Percentiles rank a stretch among this genome's conserved stretches.
These are phyloP conservation scores for Pseudomassariella vexata DNA, from an alignment of 2,329 filamentous ascomycete species.

Conservation along the genomic window DNA sequence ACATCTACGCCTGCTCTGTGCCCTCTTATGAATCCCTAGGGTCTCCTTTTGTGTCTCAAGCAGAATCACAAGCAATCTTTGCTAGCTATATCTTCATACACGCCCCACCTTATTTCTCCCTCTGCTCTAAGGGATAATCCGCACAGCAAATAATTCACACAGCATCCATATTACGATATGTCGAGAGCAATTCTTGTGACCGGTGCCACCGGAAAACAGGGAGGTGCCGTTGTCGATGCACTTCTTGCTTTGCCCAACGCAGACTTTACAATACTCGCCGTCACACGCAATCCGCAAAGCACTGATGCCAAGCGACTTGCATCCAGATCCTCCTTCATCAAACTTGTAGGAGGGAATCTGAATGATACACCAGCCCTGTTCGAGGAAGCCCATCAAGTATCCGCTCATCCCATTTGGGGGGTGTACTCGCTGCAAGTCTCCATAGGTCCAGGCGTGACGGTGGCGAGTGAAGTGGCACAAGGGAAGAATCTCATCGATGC, in stretches of 20 bases:
- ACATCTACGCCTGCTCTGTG: no score
- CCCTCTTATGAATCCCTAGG: no score
- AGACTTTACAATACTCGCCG: constrained; percentile 42
- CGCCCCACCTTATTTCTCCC: no score
- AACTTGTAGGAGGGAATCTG: constrained; percentile 44
- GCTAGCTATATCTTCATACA: constrained; percentile 4
- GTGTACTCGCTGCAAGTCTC: constrained; percentile 51
- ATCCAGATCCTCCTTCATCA: constrained; percentile 33
- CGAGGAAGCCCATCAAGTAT: constrained; percentile 14
- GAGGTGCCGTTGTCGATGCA: constrained; percentile 34
- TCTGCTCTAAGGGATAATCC: no score
- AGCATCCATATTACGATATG: no score
- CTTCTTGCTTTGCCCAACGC: constrained; percentile 24
- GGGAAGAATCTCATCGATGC: constrained; percentile 54
- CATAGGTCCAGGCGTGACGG: constrained; percentile 26
- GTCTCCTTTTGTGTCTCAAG: no score
- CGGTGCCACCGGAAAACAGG: constrained; percentile 43
- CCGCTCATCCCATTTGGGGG: constrained; percentile 40
- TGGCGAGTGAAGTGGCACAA: constrained; percentile 36
- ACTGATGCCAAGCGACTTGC: constrained; percentile 40
- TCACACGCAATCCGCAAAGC: constrained; percentile 49
- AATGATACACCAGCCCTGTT: constrained; percentile 46
- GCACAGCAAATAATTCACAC: no score
- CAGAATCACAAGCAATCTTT: no score
- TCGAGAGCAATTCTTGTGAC: constrained; percentile 32